Conservation (phyloP, 768 basidiomycete genomes). For the Gautieria morchelliformis region DNA sequence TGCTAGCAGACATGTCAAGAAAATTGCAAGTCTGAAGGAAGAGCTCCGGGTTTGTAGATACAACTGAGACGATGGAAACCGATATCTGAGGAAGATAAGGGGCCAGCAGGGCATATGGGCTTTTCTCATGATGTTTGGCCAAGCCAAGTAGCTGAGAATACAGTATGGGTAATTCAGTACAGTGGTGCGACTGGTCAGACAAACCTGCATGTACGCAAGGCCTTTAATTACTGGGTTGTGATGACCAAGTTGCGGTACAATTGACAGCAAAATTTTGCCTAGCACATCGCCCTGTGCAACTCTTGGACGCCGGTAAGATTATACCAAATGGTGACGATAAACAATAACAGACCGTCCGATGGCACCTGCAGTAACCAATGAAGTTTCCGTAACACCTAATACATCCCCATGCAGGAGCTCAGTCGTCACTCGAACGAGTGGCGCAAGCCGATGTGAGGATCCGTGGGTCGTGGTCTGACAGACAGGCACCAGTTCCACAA, state of each 20-base stretch:
- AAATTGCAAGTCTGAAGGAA: slow-evolving; percentile 63
- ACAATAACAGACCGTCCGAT: slow-evolving; percentile 32
- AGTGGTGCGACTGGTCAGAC: slow-evolving; percentile 7
- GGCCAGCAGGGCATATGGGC: slow-evolving; percentile 53
- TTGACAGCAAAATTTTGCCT: slow-evolving; percentile 46
- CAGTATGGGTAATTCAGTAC: background rate
- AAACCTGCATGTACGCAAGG: slow-evolving; percentile 57
- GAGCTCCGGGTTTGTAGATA: slow-evolving; percentile 47
- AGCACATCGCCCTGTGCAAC: slow-evolving; percentile 41
- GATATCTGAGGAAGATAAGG: slow-evolving; percentile 65
- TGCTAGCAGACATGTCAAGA: slow-evolving; percentile 41
- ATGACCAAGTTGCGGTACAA: slow-evolving; percentile 60
- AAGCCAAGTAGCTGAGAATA: slow-evolving; percentile 44
- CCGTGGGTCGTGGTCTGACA: slow-evolving; percentile 26
- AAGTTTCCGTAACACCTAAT: slow-evolving; percentile 49
- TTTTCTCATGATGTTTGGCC: slow-evolving; percentile 48
- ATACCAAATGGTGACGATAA: background rate
- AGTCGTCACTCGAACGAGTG: slow-evolving; percentile 37
- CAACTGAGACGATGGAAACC: slow-evolving; percentile 49
- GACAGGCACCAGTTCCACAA: slow-evolving; percentile 38
- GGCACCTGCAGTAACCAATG: slow-evolving; percentile 48
- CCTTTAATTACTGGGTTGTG: slow-evolving; percentile 63
- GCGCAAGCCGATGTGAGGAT: slow-evolving; percentile 27
- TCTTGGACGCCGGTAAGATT: slow-evolving; percentile 22
- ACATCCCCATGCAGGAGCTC: slow-evolving; percentile 37